Evolutionary conservation across 352 stramenopile genomes (phyloP), one percentile per base, ranked within the genome.

Genomic region (Plasmopara halstedii): DNA sequence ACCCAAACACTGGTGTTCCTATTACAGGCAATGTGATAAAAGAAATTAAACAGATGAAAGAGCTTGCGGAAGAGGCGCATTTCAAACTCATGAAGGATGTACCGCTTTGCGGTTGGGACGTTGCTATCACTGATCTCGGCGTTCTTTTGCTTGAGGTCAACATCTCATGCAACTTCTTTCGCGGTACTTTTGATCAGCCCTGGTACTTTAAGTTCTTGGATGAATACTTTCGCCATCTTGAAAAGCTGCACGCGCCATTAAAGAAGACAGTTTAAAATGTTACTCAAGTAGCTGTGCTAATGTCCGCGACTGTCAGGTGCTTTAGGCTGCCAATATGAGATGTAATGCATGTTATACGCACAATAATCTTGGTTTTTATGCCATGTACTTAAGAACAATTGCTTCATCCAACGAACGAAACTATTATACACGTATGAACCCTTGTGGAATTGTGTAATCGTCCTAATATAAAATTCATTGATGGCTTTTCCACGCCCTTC

Each of bases 141-240:
- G 79, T 95, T 47, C 56, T 95, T 25, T 65, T 96, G 43, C 55
- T 93, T 36, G 83, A 96, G 46, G 86, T 95, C 26, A 96, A 96
- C 70, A 87, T 96, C 38, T 96, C 85, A 47, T 97, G 89, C 71
- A 97, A 97, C 62, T 97, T 97, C 55, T 97, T 97, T 75, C 83
- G 86, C 31, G 89, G 86, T 46, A 83, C 71, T 14, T 96, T 96
- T 46, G 83, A 95, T 65, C 71, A 94, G 67, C 50, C 59, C 6
- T 83, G 70, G 62, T 95, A 96, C 67, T 93, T 94, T 51, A 53
- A 70, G 41, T 90, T 94, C 61, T 48, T 95, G 17, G 73, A 94
- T 51, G 67, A 88, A 33, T 95, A 93, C 65, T 95, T 93, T 48
- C 49, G 42, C 29, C 66, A 87, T 58, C 50, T 88, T 17, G 76